Base-by-base conservation (phyloP, 306 rosid species). In the Trifolium fragiferum region DNA sequence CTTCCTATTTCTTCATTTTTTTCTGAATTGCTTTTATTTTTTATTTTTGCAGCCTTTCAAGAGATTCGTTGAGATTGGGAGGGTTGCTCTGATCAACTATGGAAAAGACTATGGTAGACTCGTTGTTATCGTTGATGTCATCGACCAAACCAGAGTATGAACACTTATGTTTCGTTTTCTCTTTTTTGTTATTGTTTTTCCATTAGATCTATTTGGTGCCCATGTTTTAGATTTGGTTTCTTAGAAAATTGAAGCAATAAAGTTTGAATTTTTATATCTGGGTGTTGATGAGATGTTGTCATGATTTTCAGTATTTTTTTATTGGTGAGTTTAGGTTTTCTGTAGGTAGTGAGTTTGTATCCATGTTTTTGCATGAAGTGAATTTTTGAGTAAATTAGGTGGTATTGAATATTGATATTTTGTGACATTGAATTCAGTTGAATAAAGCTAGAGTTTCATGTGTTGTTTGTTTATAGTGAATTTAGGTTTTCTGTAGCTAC, bases 71-170 rank as follows among this genome's bases (percentile, higher is more conserved):
- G 68, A 63, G 68, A 63, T 63, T 16, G 68, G 68, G 2, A 63
- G 68, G 14, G 68, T 63, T 63, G 68, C 68, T 63, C 15, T 35
- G 5, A n/a, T 63, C 68, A 63, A 63, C 47, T 63, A 63, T 15
- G 68, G 68, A 4, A 16, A 35, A 37, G 68, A 63, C 4, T 63
- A 63, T 16, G 68, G 68, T 18, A 63, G 23, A 63, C 15, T 63
- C 27, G 68, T 63, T 4, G 68, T 63, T 7, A 63, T 63, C 47
- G 68, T 63, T 10, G 99, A 94, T 57, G 92, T 94, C 75, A 78
- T 92, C 23, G 96, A 94, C 81, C 99, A 94, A 81, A 93, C 89
- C 82, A 79, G 92, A 69, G 96, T 92, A 27, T 37, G 15, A 40
- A 43, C 38, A 13, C 44, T 80, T 14, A 7, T 27, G 3, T 14